Evolutionary conservation across 106 monocot genomes (phyloP).

Genomic region (Cymbidium sinense): DNA sequence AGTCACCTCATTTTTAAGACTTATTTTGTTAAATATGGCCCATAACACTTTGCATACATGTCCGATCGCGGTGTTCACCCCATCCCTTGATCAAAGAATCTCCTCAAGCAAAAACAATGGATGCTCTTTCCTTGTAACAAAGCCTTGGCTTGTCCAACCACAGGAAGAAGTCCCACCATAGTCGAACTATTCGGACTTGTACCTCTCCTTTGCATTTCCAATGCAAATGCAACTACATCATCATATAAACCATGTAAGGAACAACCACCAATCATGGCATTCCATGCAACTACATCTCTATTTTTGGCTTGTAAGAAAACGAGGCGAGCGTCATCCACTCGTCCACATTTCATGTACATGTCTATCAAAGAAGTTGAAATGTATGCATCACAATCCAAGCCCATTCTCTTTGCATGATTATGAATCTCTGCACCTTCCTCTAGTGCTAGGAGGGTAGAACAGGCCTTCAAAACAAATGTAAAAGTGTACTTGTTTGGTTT

Average conservation of each 20-base stretch:
- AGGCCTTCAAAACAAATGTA: conserved; percentile 82
- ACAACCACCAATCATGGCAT: conserved; percentile 73
- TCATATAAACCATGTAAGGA: conserved; percentile 57
- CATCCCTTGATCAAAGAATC: conserved; percentile 36
- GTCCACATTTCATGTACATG: conserved; percentile 78
- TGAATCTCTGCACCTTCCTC: conserved; percentile 55
- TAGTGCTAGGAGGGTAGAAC: conserved; percentile 48
- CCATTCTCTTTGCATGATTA: conserved; percentile 32
- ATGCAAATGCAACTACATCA: conserved; percentile 28
- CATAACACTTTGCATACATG: conserved; percentile 80
- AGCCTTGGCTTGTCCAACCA: conserved; percentile 55
- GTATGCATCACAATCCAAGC: conserved; percentile 46
- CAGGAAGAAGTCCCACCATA: conserved; percentile 65
- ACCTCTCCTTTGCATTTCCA: conserved; percentile 55
- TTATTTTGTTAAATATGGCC: conserved; percentile 44
- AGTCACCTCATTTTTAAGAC: conserved; percentile 78
- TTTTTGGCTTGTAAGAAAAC: conserved; percentile 40
- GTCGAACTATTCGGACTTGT: conserved; percentile 58
- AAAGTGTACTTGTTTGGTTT: conserved; percentile 81
- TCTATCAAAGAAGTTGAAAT: conserved; percentile 63
- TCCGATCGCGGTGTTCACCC: conserved; percentile 75
- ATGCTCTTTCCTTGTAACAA: conserved; percentile 57
- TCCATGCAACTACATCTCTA: conserved; percentile 76
- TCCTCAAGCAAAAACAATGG: conserved; percentile 72
- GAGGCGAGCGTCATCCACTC: conserved; percentile 22